Base-by-base conservation (phyloP, 2,329 filamentous ascomycete species). In the Alternaria triticina region DNA sequence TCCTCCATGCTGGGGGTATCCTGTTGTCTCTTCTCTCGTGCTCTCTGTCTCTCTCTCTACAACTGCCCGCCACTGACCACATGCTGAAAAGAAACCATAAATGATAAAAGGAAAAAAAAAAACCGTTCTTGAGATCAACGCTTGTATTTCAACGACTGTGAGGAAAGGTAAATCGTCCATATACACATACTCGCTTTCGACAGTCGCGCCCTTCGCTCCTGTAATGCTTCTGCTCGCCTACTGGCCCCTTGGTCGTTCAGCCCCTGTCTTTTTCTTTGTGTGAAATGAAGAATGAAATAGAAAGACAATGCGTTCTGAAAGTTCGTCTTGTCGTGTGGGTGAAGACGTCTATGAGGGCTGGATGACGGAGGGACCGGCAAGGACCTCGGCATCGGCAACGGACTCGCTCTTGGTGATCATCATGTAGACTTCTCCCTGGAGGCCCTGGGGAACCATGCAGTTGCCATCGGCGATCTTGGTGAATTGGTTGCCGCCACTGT, bases 351-450 rank as follows among this genome's bases (percentile, higher is more conserved):
- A 80, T 70, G 77, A 80, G 64, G 76, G 76, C 73, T 78, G 75
- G 70, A 80, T 74, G 65, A 80, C 77, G 23, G 77, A 78, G 28
- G 77, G 77, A 13, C 77, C 90, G 70, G 90, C 90, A 68, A 92
- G 82, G 51, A 89, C 88, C 70, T 89, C 88, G 43, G 69, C 66
- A 54, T 80, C 78, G 56, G 67, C 67, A 22, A 77, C 59, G 13
- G 77, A 76, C 67, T 79, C 54, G 27, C 72, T 71, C 72, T 79
- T 90, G 59, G 89, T 87, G 69, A 93, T 83, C 72, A 88, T 88
- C 72, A 92, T 84, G 80, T 91, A 93, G 54, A 87, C 86, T 67
- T 91, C 83, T 50, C 90, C 90, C 9, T 84, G 82, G 46, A 92
- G 79, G 73, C 85, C 85, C 72, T 87, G 84, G 13, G 90, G 90